These are phyloP conservation scores for Ambrosia hybrid DNA, from an alignment of 140 eudicot species.

Conservation along the genomic window DNA sequence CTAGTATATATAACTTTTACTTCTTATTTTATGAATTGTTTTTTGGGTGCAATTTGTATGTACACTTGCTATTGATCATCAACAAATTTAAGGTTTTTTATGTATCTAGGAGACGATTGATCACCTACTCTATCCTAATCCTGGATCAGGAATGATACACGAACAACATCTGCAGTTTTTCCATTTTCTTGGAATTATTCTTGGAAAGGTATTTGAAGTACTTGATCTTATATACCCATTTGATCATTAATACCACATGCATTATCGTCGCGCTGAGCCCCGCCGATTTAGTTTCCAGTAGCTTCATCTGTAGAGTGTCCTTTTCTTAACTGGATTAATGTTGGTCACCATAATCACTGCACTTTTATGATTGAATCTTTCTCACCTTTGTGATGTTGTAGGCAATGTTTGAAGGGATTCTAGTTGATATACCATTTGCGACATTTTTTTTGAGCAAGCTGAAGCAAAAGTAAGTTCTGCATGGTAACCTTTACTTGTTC, in stretches of 20 bases:
- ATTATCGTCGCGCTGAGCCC: neutral
- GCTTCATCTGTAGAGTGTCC: neutral
- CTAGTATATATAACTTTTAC: neutral
- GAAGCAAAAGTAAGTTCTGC: constrained; percentile 79
- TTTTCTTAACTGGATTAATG: neutral
- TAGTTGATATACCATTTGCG: constrained; percentile 98
- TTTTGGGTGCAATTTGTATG: neutral
- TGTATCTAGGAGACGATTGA: constrained; percentile 77
- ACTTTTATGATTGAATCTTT: neutral
- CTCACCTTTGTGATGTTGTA: constrained; percentile 31
- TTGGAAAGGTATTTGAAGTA: constrained; percentile 68
- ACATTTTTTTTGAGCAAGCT: constrained; percentile 95
- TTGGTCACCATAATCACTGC: neutral
- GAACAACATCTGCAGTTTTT: constrained; percentile 94
- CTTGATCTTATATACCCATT: neutral
- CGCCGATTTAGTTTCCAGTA: neutral
- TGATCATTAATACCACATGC: constrained; percentile 2
- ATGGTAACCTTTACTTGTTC: neutral
- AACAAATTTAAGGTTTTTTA: neutral
- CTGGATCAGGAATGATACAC: constrained; percentile 90
- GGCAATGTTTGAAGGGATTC: constrained; percentile 99
- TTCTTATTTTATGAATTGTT: neutral
- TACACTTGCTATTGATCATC: constrained; percentile 1
- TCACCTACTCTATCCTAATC: constrained; percentile 97
- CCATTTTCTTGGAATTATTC: constrained; percentile 88